Base-by-base conservation (phyloP, 2,329 filamentous ascomycete genomes). In the Parascedosporium putredinis region DNA sequence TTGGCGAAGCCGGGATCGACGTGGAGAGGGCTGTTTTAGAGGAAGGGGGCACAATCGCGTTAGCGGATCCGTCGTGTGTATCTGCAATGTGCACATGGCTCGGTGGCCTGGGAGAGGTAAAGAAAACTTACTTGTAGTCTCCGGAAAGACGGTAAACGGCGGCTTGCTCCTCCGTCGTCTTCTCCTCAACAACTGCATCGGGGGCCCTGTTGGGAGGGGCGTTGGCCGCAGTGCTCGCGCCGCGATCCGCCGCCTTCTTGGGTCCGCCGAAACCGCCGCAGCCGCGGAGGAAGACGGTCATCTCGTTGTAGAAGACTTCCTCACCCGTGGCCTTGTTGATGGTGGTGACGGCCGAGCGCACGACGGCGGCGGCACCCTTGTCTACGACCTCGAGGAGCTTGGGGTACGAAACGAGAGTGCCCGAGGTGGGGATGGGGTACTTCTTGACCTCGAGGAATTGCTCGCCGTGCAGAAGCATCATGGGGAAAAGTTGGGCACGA, bases 391-490 rank as follows among this genome's bases (percentile, higher is more conserved):
- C 93, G 54, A 98, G 79, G 51, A 98, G 83, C 65, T 83, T 83
- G 52, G 82, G 85, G 62, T 82, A 80, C 51, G 85, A 88, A 58
- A 86, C 67, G 46, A 95, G 83, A 51, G 81, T 83, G 47, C 79
- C 89, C 50, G 83, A 78, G 27, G 90, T 96, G 31, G 91, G 91
- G 59, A 97, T 86, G 36, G 93, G 93, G 72, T 83, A 94, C 67
- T 91, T 88, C 64, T 84, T 82, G 62, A 98, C 79, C 70, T 98
- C 93, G 55, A 98, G 87, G 71, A 90, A 98, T 69, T 98, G 93
- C 75, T 98, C 93, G 63, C 93, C 93, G 72, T 98, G 93, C 22
- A 98, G 84, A 47, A 98, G 81, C 89, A 96, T 96, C 88, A 95
- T 96, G 54, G 90, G 91, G 81, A 88, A 75, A 96, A 98, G 76